A percentile compares a stretch with the other conserved stretches of the same genome.
Conservation (phyloP, 345 rosid genomes). For the Psidium guajava region DNA sequence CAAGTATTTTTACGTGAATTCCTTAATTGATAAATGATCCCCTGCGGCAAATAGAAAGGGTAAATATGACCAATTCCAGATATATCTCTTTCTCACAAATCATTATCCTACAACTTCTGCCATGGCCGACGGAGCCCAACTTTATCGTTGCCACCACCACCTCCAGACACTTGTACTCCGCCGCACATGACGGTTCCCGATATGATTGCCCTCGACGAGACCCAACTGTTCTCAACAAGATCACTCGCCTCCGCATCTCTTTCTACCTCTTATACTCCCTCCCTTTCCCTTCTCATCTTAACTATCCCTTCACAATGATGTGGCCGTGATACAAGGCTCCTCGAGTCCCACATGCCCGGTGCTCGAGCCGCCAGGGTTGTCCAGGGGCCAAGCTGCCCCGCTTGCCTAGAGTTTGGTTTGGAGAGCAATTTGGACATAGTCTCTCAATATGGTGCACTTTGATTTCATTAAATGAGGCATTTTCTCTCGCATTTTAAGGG, state of each 20-base stretch:
- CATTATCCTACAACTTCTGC: neutral
- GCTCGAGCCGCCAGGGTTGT: neutral
- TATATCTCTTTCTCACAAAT: neutral
- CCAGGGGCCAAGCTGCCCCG: neutral
- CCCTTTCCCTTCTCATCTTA: neutral
- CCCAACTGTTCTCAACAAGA: neutral
- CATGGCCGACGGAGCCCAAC: neutral
- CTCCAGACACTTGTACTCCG: too few relatives aligned
- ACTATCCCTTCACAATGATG: neutral
- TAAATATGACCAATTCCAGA: neutral
- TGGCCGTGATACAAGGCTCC: neutral
- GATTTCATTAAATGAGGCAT: neutral
- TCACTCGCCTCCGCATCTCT: neutral
- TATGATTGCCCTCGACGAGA: too few relatives aligned
- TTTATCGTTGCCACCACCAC: too few relatives aligned
- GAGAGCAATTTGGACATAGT: neutral
- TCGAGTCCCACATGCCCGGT: neutral
- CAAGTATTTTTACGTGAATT: neutral
- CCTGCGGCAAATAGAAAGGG: neutral
- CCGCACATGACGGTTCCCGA: too few relatives aligned
- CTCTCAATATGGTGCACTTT: neutral
- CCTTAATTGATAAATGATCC: neutral
- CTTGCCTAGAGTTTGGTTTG: neutral
- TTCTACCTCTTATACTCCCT: neutral
- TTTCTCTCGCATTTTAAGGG: neutral